Evolutionary conservation across 805 yeast genomes (phyloP), one percentile per base, ranked within the genome.

Genomic region (Hanseniaspora clermontiae): DNA sequence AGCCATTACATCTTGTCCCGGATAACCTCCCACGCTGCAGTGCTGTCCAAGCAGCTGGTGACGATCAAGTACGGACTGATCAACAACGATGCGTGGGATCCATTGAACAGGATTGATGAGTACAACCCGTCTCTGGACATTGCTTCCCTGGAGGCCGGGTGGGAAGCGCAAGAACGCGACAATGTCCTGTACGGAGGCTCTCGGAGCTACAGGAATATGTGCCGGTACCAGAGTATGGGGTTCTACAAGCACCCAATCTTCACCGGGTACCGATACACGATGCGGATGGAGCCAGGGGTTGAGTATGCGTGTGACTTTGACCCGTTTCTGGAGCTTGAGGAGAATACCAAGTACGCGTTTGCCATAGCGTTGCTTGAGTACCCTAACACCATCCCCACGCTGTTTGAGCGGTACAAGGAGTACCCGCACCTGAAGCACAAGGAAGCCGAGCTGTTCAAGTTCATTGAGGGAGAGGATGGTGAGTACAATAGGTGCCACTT

Each of bases 231-330:
- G 66, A 84, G 95, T 2, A 97, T 97, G 0, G 86, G 76, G 67
- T 93, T 93, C 71, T 91, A 80, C 72, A 79, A 85, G 65, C 95
- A 89, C 65, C 80, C 81, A 57, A 66, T 88, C 47, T 70, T 90
- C 62, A 68, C 73, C 47, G 74, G 11, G 5, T 93, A 86, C 71
- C 91, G 88, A 59, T 93, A 83, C 75, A 91, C 91, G 71, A 90
- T 95, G 81, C 77, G 98, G 60, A 96, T 91, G 12, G 98, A 91
- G 68, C 98, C 98, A 0, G 88, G 83, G 60, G 89, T 90, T 51
- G 82, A 86, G 64, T 85, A 86, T 67, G 85, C 75, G 68, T 93
- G 97, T 70, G 97, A 93, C 70, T 80, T 86, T 63, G 98, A 91
- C 68, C 90, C 96, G 14, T 91, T 91, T 73, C 77, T 79, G 63